Base-by-base conservation (phyloP, 2,329 filamentous ascomycete genomes). In the Tolypocladium pustulatum region DNA sequence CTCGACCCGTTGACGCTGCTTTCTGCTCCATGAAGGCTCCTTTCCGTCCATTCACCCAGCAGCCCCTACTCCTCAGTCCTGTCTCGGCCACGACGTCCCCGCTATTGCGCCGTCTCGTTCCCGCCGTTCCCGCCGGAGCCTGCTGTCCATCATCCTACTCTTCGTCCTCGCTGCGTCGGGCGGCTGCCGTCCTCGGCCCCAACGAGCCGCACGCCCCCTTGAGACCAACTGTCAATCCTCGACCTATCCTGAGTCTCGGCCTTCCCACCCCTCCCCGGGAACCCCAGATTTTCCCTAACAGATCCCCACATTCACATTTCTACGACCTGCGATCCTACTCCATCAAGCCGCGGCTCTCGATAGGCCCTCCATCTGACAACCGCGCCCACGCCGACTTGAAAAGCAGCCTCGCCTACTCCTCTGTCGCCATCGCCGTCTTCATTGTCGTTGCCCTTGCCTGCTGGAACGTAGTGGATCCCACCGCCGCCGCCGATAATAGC, bases 361-460 rank as follows among this genome's bases (percentile, higher is more conserved):
- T 51, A 41, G 17, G 20, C 20, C 13, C 37, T 46, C 9, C 20
- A 17, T 46, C 38, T n/a, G 30, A 17, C 13, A 22, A 51, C 52
- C 56, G 12, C 51, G 17, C 15, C 49, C 43, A 25, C 22, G 37
- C n/a, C 51, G 36, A n/a, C 43, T 54, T 60, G 46, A 49, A 56
- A 58, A 60, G 59, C 46, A 56, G 53, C 32, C 49, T 58, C 38
- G 52, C 38, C 34, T 56, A 37, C 32, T 56, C 32, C 30, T 56
- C 62, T 9, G 20, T 58, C 46, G 58, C 58, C 10, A 34, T 63
- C 30, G 25, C 59, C 54, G 57, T 62, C 40, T 36, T 43, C n/a
- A 1, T 60, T 27, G 38, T 57, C 59, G 25, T 59, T 38, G 46
- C 55, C 5, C 12, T 62, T 32, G 40, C 58, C 17, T 58, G 55